A percentile compares a stretch with the other conserved stretches of the same genome.
These are phyloP conservation scores for Fusarium sp. DNA, from an alignment of 2,329 filamentous ascomycete genomes.

Conservation along the genomic window DNA sequence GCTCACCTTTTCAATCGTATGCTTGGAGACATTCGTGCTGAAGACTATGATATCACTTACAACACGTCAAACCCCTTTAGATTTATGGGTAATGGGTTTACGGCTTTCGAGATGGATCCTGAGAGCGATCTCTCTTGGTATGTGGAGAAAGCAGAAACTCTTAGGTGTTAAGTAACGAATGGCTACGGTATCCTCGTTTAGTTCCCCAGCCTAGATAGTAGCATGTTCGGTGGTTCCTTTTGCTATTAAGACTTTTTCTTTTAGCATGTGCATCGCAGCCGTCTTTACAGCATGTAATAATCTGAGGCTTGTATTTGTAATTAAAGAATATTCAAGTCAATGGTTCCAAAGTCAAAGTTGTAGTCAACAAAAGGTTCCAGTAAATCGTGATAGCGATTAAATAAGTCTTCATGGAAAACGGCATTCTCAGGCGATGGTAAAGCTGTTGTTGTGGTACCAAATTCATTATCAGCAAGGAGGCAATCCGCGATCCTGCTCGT, in stretches of 20 bases:
- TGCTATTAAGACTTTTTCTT: no score
- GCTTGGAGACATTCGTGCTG: constrained; percentile 36
- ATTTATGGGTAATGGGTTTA: constrained; percentile 40
- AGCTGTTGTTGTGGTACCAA: constrained; percentile 17
- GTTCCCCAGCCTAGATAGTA: background rate
- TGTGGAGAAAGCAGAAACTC: constrained; percentile 37
- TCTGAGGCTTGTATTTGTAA: background rate
- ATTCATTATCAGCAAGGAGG: constrained; percentile 34
- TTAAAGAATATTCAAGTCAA: constrained; percentile 21
- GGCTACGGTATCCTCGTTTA: background rate
- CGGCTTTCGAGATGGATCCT: constrained; percentile 40
- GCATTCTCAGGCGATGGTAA: constrained; percentile 34
- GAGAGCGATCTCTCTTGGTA: constrained; percentile 40
- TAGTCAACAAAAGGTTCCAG: constrained; percentile 40
- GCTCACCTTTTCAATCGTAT: constrained; percentile 39
- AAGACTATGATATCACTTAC: constrained; percentile 39
- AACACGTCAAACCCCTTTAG: constrained; percentile 37
- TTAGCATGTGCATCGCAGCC: no score
- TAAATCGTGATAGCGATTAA: constrained; percentile 36
- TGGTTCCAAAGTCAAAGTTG: constrained; percentile 30
- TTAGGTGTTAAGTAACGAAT: background rate
- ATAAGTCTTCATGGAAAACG: constrained; percentile 29
- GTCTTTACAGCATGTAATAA: background rate
- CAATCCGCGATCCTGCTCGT: constrained; percentile 31
- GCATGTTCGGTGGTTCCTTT: background rate